Conservation (phyloP, 257 asterid genomes). For the Salvia hispanica region DNA sequence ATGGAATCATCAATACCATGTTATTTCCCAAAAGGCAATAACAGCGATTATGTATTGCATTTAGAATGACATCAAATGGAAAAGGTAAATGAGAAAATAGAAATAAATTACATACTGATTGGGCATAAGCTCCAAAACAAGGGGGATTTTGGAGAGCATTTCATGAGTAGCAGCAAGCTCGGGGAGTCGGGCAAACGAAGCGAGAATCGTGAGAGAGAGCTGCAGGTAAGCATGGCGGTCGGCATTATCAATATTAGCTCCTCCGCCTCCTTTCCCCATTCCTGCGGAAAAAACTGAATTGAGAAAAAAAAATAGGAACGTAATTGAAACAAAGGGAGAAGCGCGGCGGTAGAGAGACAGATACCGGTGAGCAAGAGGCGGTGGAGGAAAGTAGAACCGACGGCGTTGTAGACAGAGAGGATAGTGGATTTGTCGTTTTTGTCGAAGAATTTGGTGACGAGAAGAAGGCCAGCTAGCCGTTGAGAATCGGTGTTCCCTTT, state of each 20-base stretch:
- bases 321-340: neutral
- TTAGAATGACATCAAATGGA: neutral
- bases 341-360: neutral
- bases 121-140: conserved; percentile 54
- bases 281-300: conserved; percentile 39
- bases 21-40: neutral
- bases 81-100: neutral
- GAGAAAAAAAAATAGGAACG: neutral
- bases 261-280: conserved; percentile 49
- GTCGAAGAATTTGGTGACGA: conserved; percentile 72
- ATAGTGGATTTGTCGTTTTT: conserved; percentile 61
- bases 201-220: conserved; percentile 65
- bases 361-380: conserved; percentile 79
- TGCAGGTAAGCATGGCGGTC: conserved; percentile 69
- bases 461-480: conserved; percentile 77
- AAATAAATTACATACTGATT: conserved; percentile 44
- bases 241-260: conserved; percentile 31
- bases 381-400: conserved; percentile 69
- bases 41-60: neutral
- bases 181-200: conserved; percentile 71
- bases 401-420: conserved; percentile 62
- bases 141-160: conserved; percentile 59
- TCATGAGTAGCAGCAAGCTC: conserved; percentile 70
- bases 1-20: neutral
- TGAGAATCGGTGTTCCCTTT: conserved; percentile 79